Evolutionary conservation across 225 moss, liverwort and hornwort species (phyloP).

Genomic region (Anthoceros angustus): DNA sequence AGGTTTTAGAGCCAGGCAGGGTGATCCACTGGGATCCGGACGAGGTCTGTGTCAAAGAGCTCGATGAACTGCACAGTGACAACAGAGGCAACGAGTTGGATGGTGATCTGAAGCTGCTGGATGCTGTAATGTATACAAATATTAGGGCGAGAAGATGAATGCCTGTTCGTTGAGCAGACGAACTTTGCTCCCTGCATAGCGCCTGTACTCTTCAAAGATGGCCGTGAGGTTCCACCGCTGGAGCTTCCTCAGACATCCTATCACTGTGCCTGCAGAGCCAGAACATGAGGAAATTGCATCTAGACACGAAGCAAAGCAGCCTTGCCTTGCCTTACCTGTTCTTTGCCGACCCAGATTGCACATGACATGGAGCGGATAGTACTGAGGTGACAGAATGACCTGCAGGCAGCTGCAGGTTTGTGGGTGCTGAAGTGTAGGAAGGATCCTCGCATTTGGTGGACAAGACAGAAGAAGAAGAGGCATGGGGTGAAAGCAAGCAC

Average conservation of each 20-base stretch:
- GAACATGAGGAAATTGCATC: neutral
- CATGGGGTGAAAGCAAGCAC: constrained; percentile 12
- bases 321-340: constrained; percentile 35
- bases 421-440: too few species aligned
- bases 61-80: constrained; percentile 72
- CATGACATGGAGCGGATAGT: constrained; percentile 96
- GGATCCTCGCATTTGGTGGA: too few species aligned
- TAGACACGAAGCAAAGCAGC: neutral
- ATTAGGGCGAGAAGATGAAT: neutral
- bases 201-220: constrained; percentile 51
- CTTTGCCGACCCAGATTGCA: constrained; percentile 86
- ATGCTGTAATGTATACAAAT: neutral
- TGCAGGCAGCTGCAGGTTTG: constrained; percentile 11
- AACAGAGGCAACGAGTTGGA: neutral
- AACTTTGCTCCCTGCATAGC: constrained; percentile 46
- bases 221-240: constrained; percentile 54
- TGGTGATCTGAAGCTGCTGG: neutral
- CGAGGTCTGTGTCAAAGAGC: constrained; percentile 95
- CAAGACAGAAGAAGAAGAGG: too few species aligned
- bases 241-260: constrained; percentile 47
- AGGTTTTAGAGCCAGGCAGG: constrained; percentile 55
- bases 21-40: constrained; percentile 77
- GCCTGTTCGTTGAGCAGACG: constrained; percentile 55
- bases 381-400: constrained; percentile 89
- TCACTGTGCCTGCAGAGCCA: constrained; percentile 31